These are phyloP conservation scores for Gyrodon lividus DNA, from an alignment of 768 basidiomycete species.

Conservation along the genomic window DNA sequence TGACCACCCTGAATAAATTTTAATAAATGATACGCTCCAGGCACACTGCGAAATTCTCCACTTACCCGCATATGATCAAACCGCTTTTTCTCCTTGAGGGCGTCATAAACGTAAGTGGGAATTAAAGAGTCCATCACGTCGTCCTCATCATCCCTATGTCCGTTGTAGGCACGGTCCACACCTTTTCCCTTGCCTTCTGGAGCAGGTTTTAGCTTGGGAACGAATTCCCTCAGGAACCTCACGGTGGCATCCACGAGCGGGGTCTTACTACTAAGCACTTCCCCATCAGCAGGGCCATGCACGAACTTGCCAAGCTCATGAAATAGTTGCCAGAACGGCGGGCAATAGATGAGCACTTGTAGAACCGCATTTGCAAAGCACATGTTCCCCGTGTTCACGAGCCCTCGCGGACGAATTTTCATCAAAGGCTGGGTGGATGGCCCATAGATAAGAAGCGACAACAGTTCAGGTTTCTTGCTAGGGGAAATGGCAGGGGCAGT, in stretches of 20 bases:
- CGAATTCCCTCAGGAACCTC: conserved; percentile 79
- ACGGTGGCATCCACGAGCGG: conserved; percentile 69
- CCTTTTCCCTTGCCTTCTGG: conserved; percentile 40
- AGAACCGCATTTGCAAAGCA: conserved; percentile 96
- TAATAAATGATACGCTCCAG: background rate
- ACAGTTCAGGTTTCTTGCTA: conserved; percentile 47
- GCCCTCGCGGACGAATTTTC: conserved; percentile 66
- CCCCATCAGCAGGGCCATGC: conserved; percentile 23
- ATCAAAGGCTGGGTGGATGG: conserved; percentile 23
- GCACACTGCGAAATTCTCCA: conserved; percentile 15
- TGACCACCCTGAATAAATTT: conserved; percentile 64
- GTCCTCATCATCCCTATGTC: conserved; percentile 44
- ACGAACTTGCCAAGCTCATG: conserved; percentile 62
- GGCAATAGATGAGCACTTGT: conserved; percentile 85
- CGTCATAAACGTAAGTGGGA: conserved; percentile 85
- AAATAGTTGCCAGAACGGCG: conserved; percentile 83
- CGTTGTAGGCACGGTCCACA: conserved; percentile 32
- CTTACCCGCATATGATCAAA: conserved; percentile 91
- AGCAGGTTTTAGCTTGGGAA: conserved; percentile 20
- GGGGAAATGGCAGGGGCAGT: conserved; percentile 31
- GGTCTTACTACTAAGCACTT: conserved; percentile 34
- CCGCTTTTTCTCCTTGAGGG: conserved; percentile 88
- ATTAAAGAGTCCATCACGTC: conserved; percentile 68
- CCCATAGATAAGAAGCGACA: conserved; percentile 51
- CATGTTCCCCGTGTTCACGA: conserved; percentile 95